A percentile compares a stretch with the other conserved stretches of the same genome.
Conservation (phyloP, 768 basidiomycete genomes). For the Collybia sordida region DNA sequence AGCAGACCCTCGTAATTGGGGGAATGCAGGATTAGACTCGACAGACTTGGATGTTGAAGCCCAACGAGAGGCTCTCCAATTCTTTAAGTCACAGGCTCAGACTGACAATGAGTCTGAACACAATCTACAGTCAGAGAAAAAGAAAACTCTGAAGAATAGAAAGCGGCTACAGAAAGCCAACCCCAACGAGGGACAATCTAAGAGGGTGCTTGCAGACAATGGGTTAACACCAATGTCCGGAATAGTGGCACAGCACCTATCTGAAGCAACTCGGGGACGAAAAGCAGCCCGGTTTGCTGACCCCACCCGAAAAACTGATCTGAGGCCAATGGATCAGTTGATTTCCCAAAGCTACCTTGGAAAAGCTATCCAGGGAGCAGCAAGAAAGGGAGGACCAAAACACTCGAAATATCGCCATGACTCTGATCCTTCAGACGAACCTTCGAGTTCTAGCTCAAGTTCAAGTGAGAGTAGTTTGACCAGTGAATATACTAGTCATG, state of each 20-base stretch:
- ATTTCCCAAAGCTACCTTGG: no score
- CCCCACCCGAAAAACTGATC: no score
- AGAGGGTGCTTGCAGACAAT: not conserved
- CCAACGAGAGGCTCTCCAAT: not conserved
- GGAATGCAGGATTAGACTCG: not conserved
- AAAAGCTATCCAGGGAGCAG: not conserved
- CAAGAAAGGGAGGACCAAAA: not conserved
- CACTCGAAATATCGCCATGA: not conserved
- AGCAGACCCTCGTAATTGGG: not conserved
- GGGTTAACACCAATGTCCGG: not conserved
- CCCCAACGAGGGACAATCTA: not conserved
- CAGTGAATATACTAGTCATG: no score
- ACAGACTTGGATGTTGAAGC: not conserved
- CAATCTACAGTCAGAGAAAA: no score
- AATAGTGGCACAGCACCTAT: not conserved
- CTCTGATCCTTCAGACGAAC: not conserved
- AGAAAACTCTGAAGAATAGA: not conserved
- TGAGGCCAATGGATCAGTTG: no score
- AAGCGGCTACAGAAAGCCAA: no score
- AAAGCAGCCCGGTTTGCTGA: not conserved
- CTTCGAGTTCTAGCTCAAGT: not conserved
- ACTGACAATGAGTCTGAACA: not conserved
- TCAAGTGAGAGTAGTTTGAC: not conserved
- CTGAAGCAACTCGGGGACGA: not conserved
- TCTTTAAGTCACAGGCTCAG: not conserved